phyloP scores from a whole-genome alignment of 2,329 filamentous ascomycete species.

The Pleurostoma richardsiae region DNA sequence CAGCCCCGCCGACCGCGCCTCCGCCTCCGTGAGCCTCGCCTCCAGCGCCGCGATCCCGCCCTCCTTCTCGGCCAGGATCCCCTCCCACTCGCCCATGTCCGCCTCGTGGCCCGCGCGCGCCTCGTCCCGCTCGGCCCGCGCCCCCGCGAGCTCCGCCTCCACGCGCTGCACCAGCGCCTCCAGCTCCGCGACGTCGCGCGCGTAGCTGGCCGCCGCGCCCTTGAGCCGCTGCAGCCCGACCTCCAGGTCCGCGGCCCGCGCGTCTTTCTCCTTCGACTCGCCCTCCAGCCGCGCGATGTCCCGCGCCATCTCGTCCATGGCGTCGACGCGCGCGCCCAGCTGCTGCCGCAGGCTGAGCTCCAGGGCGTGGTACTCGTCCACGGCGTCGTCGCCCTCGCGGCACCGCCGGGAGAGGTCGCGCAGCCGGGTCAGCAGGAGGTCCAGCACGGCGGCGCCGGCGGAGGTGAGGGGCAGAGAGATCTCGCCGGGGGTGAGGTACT shows the following conservation, averaged over 20 bases:
- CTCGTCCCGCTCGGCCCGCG: slow-evolving; percentile 13
- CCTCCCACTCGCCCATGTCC: slow-evolving; percentile 24
- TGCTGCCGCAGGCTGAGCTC: slow-evolving; percentile 53
- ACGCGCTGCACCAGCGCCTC: slow-evolving; percentile 45
- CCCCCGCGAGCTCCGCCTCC: slow-evolving; percentile 32
- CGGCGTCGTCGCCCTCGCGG: slow-evolving; percentile 43
- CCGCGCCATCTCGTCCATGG: slow-evolving; percentile 40
- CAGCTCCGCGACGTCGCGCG: slow-evolving; percentile 47
- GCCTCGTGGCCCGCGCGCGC: slow-evolving; percentile 19
- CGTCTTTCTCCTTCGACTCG: slow-evolving; percentile 23
- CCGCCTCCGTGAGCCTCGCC: slow-evolving; percentile 32
- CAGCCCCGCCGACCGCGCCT: slow-evolving; percentile 31
- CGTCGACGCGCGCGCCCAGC: slow-evolving; percentile 45
- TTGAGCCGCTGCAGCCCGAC: slow-evolving; percentile 43
- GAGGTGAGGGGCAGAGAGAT: slow-evolving; percentile 45
- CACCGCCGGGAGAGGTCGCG: slow-evolving; percentile 40
- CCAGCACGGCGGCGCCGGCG: slow-evolving; percentile 50
- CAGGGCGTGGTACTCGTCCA: slow-evolving; percentile 56
- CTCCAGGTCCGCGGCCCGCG: slow-evolving; percentile 40
- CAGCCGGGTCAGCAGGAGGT: slow-evolving; percentile 46
- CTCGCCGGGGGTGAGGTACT: slow-evolving; percentile 58
- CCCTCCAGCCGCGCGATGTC: slow-evolving; percentile 29
- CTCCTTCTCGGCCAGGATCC: slow-evolving; percentile 29
- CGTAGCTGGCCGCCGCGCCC: slow-evolving; percentile 46
- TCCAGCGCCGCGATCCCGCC: slow-evolving; percentile 36